Evolutionary conservation across 208 protist genomes (phyloP), one percentile per base, ranked within the genome.

Genomic region (Leishmania major): DNA sequence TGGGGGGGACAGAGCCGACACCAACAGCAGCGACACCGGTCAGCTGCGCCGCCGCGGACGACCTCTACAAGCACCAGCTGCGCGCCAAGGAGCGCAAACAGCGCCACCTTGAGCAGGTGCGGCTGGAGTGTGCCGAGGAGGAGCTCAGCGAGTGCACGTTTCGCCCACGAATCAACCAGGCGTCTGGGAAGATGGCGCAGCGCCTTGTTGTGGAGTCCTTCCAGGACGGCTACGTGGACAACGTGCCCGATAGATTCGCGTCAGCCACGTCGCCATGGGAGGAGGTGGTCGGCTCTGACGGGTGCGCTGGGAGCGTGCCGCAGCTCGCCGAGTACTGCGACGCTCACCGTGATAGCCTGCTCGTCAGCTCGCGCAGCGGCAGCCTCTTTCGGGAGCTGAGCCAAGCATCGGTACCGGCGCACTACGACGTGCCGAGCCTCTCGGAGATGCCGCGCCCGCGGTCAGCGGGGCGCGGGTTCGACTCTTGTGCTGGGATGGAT

Each of bases 81-180:
- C 60, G 73, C 10, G 75, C 84, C 0, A 47, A 90, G 66, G 76
- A 86, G 72, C 80, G 82, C 13, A 84, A 81, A 17, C 19, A 64
- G 43, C 82, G 67, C 13, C 83, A 80, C 37, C 51, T 87, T 1
- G 88, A 87, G 55, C 67, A 79, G 64, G 77, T 87, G 53, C 85
- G 83, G 0, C 62, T 84, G 67, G 79, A 91, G 59, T 47, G 66
- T 37, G 74, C 80, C 0, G 83, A 88, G 40, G 75, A 57, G 47
- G 81, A 90, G 47, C 55, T 90, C 53, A 37, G 79, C 22, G 84
- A 84, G 70, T 95, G 88, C 67, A 93, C 88, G 22, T 95, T 95
- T 53, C 83, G 43, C 19, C 90, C 90, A 4, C 81, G 51, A 1
- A 62, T 90, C 43, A 88, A 86, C 35, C 15, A 45, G 13, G 64